Percentiles rank a stretch among this genome's conserved stretches.
These are phyloP conservation scores for Lachancea quebecensis DNA, from an alignment of 805 yeast genomes.

Conservation along the genomic window DNA sequence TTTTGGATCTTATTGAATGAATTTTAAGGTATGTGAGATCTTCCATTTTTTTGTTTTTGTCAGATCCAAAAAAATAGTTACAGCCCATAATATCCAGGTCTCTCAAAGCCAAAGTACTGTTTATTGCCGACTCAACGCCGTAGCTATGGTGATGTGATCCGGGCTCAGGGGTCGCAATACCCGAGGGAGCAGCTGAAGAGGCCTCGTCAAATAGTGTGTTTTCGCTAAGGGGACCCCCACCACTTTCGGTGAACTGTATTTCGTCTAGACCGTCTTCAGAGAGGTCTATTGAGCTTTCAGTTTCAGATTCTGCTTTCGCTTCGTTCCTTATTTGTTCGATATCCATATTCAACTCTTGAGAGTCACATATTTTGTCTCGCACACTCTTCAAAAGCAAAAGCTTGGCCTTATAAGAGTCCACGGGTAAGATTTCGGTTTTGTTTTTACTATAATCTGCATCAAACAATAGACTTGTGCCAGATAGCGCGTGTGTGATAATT, in stretches of 20 bases:
- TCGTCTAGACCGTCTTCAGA: constrained; percentile 23
- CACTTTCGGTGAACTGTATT: constrained; percentile 19
- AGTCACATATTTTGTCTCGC: constrained; percentile 32
- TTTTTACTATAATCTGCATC: constrained; percentile 58
- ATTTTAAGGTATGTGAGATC: constrained; percentile 43
- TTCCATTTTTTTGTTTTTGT: constrained; percentile 37
- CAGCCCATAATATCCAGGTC: constrained; percentile 57
- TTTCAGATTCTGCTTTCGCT: constrained; percentile 20
- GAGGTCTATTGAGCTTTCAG: constrained; percentile 21
- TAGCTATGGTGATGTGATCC: constrained; percentile 23
- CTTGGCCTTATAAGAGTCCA: constrained; percentile 18
- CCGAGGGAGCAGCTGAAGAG: constrained; percentile 35
- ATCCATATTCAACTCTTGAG: constrained; percentile 33
- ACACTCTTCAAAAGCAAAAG: constrained; percentile 32
- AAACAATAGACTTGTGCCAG: constrained; percentile 66
- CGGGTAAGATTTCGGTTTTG: constrained; percentile 11
- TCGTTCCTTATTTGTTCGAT: constrained; percentile 29
- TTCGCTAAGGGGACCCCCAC: constrained; percentile 10
- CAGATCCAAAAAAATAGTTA: constrained; percentile 57
- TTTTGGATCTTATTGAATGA: constrained; percentile 51
- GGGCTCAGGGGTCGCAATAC: constrained; percentile 32
- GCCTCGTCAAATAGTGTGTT: constrained; percentile 33
- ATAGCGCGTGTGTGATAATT: constrained; percentile 50
- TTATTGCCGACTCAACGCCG: constrained; percentile 39
- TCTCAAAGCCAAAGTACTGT: constrained; percentile 49